Evolutionary conservation across 208 protist genomes (phyloP), one percentile per base, ranked within the genome.

Genomic region (Acanthamoeba pearcei): DNA sequence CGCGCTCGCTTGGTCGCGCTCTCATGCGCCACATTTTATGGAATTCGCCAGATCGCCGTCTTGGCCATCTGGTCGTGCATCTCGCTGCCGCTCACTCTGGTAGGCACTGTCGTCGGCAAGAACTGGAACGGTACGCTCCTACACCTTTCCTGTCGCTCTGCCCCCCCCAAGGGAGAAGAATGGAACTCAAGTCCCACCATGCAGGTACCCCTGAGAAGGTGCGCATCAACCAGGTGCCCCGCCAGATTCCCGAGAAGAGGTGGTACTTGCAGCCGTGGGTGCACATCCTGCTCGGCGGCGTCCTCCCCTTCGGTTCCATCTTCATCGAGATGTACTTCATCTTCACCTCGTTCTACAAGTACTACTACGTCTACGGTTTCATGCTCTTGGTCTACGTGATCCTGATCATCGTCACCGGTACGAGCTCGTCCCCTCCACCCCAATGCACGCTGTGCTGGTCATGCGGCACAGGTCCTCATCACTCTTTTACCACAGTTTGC

Each of bases 321-420:
- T 99, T 99, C 72, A 98, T 99, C 68, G 98, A 99, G 93, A 98
- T 99, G 90, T 99, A 98, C 95, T 99, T 99, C 78, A 96, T 99
- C 19, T 98, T 99, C 94, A 98, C 97, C 24, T 98, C 98, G 5
- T 97, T 99, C 46, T 99, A 99, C 97, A 99, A 99, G 94, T 97
- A 98, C 51, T 99, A 99, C 95, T 99, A 99, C 95, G 96, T 99
- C 2, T 99, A 99, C 95, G 98, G 98, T 9, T 99, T 99, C 96
- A 95, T 99, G 88, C 91, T 99, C 0, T 89, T 99, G 8, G 98
- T 99, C 5, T 98, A 98, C 95, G 5, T 97, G 32, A 98, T 99
- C 86, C 98, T 99, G 49, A 55, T 98, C n/a, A 95, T 98, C 15
- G 97, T 99, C 10, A 98, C 98, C 0, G 78, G 78, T 86, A 64